phyloP scores from a whole-genome alignment of 257 asterid species.

The Fraxinus pennsylvanica region DNA sequence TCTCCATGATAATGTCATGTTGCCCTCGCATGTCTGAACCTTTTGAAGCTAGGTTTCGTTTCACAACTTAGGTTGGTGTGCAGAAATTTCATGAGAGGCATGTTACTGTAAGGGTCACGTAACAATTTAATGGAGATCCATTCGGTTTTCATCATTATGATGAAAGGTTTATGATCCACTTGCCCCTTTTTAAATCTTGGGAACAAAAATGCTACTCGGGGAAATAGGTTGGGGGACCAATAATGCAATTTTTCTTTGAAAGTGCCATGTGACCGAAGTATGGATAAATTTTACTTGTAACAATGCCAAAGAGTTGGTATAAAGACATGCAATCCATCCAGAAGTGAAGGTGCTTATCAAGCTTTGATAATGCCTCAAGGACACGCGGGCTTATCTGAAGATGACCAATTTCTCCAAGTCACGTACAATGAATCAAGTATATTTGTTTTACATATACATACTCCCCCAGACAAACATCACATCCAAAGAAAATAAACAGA shows the following conservation, averaged over 20 bases:
- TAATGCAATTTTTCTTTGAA: background rate
- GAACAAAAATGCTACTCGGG: too few species aligned
- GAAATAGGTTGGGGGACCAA: background rate
- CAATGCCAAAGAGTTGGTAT: background rate
- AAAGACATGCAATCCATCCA: background rate
- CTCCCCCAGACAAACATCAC: background rate
- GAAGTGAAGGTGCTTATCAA: background rate
- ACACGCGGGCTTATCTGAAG: background rate
- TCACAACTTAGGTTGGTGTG: background rate
- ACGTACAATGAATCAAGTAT: background rate
- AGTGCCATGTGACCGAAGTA: background rate
- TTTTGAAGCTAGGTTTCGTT: background rate
- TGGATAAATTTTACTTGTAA: background rate
- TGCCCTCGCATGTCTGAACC: background rate
- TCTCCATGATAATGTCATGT: background rate
- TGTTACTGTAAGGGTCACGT: background rate
- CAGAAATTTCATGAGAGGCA: background rate
- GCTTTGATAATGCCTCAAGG: background rate
- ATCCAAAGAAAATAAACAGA: background rate
- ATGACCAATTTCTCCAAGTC: background rate
- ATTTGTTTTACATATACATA: background rate
- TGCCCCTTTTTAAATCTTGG: background rate
- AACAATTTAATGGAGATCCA: background rate
- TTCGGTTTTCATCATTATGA: background rate
- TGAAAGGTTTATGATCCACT: background rate